Evolutionary conservation across 768 basidiomycete species (phyloP).

Genomic region (Boletus huronensis): DNA sequence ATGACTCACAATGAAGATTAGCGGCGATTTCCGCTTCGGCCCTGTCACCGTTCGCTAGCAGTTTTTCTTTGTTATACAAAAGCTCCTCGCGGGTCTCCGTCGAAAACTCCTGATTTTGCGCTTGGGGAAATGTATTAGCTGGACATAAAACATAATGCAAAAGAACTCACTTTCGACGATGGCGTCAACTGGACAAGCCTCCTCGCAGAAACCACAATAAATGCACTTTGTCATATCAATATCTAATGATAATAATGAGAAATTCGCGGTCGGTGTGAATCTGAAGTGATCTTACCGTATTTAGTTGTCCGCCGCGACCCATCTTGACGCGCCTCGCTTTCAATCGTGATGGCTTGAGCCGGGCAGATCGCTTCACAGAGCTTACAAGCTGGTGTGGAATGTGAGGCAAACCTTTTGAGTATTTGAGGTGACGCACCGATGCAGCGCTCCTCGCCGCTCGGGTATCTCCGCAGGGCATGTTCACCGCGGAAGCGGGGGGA

Average conservation of each 20-base stretch:
- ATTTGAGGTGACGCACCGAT: constrained; percentile 64
- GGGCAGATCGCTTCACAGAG: constrained; percentile 99
- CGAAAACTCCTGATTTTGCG: constrained; percentile 96
- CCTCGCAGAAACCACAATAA: constrained; percentile 99
- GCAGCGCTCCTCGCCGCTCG: constrained; percentile 97
- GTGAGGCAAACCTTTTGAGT: constrained; percentile 4
- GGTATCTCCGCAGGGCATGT: constrained; percentile 94
- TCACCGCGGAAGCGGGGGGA: constrained; percentile 98
- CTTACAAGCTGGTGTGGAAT: constrained; percentile 74
- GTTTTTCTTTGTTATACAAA: constrained; percentile 98
- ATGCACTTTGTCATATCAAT: constrained; percentile 99
- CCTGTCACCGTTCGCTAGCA: constrained; percentile 92
- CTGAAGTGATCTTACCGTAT: constrained; percentile 62
- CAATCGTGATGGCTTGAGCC: constrained; percentile 98
- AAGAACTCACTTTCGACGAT: constrained; percentile 89
- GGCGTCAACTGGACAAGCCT: constrained; percentile 98
- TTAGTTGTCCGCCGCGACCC: constrained; percentile 96
- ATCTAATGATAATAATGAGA: constrained; percentile 45
- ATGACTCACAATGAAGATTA: constrained; percentile 68
- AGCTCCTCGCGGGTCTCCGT: constrained; percentile 98
- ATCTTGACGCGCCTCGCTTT: constrained; percentile 93
- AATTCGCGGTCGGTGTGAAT: background rate
- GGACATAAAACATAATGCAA: constrained; percentile 8
- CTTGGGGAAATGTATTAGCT: constrained; percentile 38
- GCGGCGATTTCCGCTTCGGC: constrained; percentile 98